Conservation (phyloP, 176 grass and related monocot species). For the Oryza glaberrima region DNA sequence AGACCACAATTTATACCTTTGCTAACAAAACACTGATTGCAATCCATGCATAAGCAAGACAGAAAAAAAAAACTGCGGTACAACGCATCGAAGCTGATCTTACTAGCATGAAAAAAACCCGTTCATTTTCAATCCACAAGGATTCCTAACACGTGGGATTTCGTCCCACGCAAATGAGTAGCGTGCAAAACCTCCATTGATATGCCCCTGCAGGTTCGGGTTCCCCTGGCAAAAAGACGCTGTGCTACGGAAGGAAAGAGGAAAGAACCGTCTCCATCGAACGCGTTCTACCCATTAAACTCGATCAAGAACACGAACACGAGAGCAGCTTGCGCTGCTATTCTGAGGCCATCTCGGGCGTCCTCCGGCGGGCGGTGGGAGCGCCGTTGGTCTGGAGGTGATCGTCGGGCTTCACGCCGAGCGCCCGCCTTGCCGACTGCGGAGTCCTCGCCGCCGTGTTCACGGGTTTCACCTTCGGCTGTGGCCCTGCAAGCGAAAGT, state of each 20-base stretch:
- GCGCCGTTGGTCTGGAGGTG: not conserved
- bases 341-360: not conserved
- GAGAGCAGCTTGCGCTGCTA: not conserved
- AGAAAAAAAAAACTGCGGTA: no score
- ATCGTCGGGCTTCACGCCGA: slow-evolving; percentile 48
- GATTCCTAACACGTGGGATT: no score
- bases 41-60: no score
- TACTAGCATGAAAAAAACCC: no score
- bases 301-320: no score
- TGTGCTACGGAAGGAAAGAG: not conserved
- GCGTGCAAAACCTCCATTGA: not conserved
- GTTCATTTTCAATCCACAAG: no score
- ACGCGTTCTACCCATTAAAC: not conserved
- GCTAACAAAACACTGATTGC: no score
- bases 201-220: not conserved
- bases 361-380: not conserved
- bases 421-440: slow-evolving; percentile 28
- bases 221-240: not conserved
- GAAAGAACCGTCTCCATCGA: not conserved
- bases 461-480: slow-evolving; percentile 37
- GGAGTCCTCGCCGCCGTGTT: slow-evolving; percentile 36
- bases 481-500: slow-evolving; percentile 30
- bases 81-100: no score
- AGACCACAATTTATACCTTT: no score
- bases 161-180: not conserved